These are phyloP conservation scores for Lentinula lateritia DNA, from an alignment of 768 basidiomycete genomes.

Conservation along the genomic window DNA sequence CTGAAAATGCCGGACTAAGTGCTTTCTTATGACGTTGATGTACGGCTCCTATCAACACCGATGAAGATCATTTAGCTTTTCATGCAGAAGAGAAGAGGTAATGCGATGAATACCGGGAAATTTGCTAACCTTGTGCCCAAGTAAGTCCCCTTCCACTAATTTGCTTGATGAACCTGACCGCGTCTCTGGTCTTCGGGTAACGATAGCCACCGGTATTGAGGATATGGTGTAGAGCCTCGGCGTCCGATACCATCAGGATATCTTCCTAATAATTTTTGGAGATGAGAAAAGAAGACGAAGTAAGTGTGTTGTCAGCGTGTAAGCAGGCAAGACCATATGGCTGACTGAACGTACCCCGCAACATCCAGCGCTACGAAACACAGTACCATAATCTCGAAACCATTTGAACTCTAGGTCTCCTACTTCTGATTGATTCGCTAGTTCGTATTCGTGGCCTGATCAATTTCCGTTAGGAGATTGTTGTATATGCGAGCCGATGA, in stretches of 20 bases:
- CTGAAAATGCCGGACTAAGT: constrained; percentile 21
- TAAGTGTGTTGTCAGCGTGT: background rate
- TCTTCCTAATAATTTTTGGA: constrained; percentile 18
- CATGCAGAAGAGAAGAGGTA: background rate
- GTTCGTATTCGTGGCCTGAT: constrained; percentile 9
- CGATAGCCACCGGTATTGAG: constrained; percentile 22
- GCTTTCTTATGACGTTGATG: constrained; percentile 25
- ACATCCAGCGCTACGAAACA: constrained; percentile 2
- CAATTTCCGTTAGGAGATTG: background rate
- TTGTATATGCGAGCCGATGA: background rate
- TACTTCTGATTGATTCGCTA: background rate
- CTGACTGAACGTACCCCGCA: background rate
- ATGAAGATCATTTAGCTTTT: background rate
- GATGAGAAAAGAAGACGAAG: background rate
- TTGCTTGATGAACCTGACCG: constrained; percentile 4
- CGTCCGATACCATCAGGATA: constrained; percentile 20
- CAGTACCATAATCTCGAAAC: background rate
- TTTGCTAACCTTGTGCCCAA: constrained; percentile 11
- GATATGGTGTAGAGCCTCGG: constrained; percentile 10
- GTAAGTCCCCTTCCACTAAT: constrained; percentile 19
- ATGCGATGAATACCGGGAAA: background rate
- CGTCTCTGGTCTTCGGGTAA: constrained; percentile 18
- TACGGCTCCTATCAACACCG: constrained; percentile 9
- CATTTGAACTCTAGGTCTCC: background rate
- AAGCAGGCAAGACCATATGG: background rate